Conservation (phyloP, 1,284 basidiomycete species). For the Apiotrichum domesticum region DNA sequence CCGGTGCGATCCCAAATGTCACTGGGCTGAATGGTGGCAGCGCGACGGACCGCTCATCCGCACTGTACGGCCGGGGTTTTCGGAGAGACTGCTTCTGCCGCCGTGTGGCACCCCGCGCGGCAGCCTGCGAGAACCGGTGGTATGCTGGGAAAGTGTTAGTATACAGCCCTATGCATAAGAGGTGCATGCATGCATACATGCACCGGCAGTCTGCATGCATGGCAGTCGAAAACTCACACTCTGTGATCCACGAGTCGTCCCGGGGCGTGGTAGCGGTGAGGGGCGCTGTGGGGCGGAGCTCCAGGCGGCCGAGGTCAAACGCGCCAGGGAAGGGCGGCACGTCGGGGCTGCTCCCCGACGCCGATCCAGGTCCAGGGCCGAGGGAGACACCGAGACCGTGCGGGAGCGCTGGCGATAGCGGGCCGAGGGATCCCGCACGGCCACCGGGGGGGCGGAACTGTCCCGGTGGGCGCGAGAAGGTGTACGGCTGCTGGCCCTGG, state of each 20-base stretch:
- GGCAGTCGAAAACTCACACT: constrained; percentile 6
- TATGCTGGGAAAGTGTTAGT: constrained; percentile 2
- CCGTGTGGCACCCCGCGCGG: constrained; percentile 12
- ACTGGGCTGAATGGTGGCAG: constrained; percentile 6
- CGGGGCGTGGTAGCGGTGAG: neutral
- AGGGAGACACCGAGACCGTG: neutral
- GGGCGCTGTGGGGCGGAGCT: neutral
- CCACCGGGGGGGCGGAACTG: neutral
- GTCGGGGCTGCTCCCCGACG: too few relatives aligned
- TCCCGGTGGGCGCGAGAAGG: neutral
- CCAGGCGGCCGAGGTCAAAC: too few relatives aligned
- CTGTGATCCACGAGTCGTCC: constrained; percentile 18
- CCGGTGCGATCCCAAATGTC: constrained; percentile 7
- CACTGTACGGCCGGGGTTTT: constrained; percentile 11
- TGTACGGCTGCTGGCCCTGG: neutral
- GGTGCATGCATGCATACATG: neutral
- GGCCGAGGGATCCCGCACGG: neutral
- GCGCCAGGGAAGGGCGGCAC: too few relatives aligned
- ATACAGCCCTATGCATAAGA: too few relatives aligned
- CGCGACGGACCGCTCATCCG: neutral
- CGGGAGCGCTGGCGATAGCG: neutral
- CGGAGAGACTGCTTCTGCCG: neutral
- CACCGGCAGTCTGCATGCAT: neutral
- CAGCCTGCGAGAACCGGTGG: constrained; percentile 1
- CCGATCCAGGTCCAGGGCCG: neutral